phyloP scores from a whole-genome alignment of 2,329 filamentous ascomycete genomes.

The Cyanodermella asteris region DNA sequence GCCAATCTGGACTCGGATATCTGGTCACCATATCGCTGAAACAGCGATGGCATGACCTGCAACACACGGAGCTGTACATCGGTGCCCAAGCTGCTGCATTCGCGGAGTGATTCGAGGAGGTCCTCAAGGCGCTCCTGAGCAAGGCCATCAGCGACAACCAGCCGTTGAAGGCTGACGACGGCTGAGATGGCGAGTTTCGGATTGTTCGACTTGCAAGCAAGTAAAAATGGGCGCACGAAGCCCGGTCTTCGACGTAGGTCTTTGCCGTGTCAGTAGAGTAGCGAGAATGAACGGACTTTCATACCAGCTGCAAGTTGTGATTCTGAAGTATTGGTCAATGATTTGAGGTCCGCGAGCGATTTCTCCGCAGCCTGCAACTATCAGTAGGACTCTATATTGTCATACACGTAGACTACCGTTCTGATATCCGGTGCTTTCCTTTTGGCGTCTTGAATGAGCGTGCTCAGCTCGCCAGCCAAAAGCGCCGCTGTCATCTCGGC shows the following conservation, averaged over 20 bases:
- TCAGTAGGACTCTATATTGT: too few species aligned
- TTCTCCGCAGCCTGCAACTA: slow-evolving; percentile 67
- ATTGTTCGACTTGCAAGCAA: slow-evolving; percentile 80
- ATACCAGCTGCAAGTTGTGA: slow-evolving; percentile 49
- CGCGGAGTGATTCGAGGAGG: slow-evolving; percentile 68
- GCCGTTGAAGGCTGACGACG: slow-evolving; percentile 68
- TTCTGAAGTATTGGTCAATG: slow-evolving; percentile 51
- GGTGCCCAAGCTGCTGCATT: slow-evolving; percentile 51
- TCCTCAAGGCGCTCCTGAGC: slow-evolving; percentile 62
- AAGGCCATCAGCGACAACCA: slow-evolving; percentile 63
- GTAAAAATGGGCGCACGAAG: slow-evolving; percentile 83
- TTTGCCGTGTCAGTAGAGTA: slow-evolving; percentile 17
- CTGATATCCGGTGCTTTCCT: slow-evolving; percentile 78
- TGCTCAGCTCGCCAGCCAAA: slow-evolving; percentile 67
- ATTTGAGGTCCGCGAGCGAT: slow-evolving; percentile 72
- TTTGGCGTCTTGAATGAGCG: slow-evolving; percentile 87
- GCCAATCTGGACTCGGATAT: slow-evolving; percentile 63
- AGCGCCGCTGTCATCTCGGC: slow-evolving; percentile 95
- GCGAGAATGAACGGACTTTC: slow-evolving; percentile 3
- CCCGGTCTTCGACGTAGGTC: slow-evolving; percentile 62
- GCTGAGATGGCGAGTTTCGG: slow-evolving; percentile 74
- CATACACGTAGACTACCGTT: slow-evolving; percentile 34
- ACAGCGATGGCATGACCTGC: slow-evolving; percentile 67
- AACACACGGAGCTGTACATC: slow-evolving; percentile 93
- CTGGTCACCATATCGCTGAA: slow-evolving; percentile 75